Evolutionary conservation across 495 filamentous ascomycete species (phyloP).

Genomic region (Neurospora sp.): DNA sequence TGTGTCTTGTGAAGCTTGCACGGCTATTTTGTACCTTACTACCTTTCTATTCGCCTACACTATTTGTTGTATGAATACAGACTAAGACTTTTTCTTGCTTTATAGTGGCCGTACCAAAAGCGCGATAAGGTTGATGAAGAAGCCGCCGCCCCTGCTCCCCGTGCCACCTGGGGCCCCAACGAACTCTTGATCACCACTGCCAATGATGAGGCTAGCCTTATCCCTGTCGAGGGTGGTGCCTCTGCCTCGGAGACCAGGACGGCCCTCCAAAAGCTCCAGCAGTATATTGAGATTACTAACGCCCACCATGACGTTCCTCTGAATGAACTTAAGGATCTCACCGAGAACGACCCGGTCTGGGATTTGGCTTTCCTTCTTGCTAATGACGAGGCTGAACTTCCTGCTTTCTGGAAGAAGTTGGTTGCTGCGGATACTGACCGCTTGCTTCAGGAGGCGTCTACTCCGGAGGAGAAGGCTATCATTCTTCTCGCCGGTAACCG

Average conservation of each 20-base stretch:
- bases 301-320: conserved; percentile 13
- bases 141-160: conserved; percentile 46
- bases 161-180: conserved; percentile 66
- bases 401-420: conserved; percentile 50
- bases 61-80: conserved; percentile 19
- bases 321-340: conserved; percentile 13
- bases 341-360: conserved; percentile 58
- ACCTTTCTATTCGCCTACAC: conserved; percentile 12
- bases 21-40: conserved; percentile 16
- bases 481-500: conserved; percentile 66
- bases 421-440: conserved; percentile 46
- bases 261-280: conserved; percentile 16
- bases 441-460: conserved; percentile 39
- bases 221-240: conserved; percentile 10
- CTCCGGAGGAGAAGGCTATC: conserved; percentile 73
- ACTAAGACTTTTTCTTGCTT: conserved; percentile 31
- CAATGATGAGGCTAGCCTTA: conserved; percentile 13
- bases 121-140: conserved; percentile 53
- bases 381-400: conserved; percentile 53
- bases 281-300: conserved; percentile 18
- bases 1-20: neutral
- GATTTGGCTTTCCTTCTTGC: conserved; percentile 77
- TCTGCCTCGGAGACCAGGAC: neutral
- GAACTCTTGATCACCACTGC: conserved; percentile 58
- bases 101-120: conserved; percentile 82